Conservation (phyloP, 2,329 filamentous ascomycete species). For the Aspergillus latus region DNA sequence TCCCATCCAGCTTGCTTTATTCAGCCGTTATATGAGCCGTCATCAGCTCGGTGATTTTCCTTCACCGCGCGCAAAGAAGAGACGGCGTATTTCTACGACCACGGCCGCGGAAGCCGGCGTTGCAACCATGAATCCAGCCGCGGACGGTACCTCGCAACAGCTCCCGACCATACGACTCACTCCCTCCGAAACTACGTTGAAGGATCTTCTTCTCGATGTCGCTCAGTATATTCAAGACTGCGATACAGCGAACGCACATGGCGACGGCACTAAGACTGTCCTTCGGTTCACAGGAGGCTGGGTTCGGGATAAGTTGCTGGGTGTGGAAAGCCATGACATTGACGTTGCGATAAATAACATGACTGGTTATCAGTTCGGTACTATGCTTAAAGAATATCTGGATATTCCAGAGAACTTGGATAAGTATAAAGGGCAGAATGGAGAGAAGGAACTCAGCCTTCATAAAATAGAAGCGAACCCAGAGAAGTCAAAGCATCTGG, state of each 20-base stretch:
- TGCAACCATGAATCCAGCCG: slow-evolving; percentile 25
- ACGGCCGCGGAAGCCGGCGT: slow-evolving; percentile 23
- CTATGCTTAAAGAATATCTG: slow-evolving; percentile 45
- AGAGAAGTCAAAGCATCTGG: slow-evolving; percentile 93
- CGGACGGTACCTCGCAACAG: slow-evolving; percentile 5
- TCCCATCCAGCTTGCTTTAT: not conserved
- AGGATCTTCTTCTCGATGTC: slow-evolving; percentile 78
- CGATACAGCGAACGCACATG: slow-evolving; percentile 32
- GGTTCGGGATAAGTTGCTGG: slow-evolving; percentile 52
- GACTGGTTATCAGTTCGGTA: slow-evolving; percentile 51
- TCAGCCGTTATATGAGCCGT: slow-evolving; percentile 29
- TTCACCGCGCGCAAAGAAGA: slow-evolving; percentile 31
- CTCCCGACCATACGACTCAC: slow-evolving; percentile 60
- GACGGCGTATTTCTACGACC: slow-evolving; percentile 31
- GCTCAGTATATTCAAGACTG: slow-evolving; percentile 60
- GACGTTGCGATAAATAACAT: slow-evolving; percentile 52
- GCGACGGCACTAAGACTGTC: slow-evolving; percentile 31
- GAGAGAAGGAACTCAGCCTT: slow-evolving; percentile 59
- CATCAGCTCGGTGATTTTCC: slow-evolving; percentile 19
- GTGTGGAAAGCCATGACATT: slow-evolving; percentile 48
- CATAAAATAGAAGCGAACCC: slow-evolving; percentile 91
- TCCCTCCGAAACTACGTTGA: slow-evolving; percentile 68
- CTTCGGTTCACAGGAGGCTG: slow-evolving; percentile 52
- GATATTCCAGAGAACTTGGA: slow-evolving; percentile 40
- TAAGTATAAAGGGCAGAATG: slow-evolving; percentile 48